These are phyloP conservation scores for Elsinoe australis DNA, from an alignment of 2,329 filamentous ascomycete genomes.

Conservation along the genomic window DNA sequence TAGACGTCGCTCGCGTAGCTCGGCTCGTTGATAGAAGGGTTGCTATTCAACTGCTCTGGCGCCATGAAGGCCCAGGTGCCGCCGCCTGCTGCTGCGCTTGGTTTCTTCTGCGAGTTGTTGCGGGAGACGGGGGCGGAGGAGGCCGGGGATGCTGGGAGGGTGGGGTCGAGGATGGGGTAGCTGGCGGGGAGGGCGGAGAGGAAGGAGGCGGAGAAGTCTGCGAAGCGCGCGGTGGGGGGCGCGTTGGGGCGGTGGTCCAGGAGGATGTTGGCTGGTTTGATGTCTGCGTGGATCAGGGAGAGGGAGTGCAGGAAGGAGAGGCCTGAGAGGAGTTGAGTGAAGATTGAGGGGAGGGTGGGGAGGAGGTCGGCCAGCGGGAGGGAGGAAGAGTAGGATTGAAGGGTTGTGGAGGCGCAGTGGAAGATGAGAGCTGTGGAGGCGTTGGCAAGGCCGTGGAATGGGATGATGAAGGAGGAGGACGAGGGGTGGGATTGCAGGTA, in stretches of 20 bases:
- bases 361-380: conserved; percentile 14
- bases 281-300: conserved; percentile 38
- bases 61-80: conserved; percentile 43
- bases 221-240: conserved; percentile 29
- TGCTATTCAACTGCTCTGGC: conserved; percentile 28
- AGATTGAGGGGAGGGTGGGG: conserved; percentile 35
- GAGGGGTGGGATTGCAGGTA: conserved; percentile 25
- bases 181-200: conserved; percentile 20
- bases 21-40: conserved; percentile 26
- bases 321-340: conserved; percentile 34
- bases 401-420: conserved; percentile 23
- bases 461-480: conserved; percentile 26
- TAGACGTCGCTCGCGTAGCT: conserved; percentile 37
- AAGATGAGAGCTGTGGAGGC: conserved; percentile 27
- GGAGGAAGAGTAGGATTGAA: conserved; percentile 25
- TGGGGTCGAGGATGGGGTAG: conserved; percentile 35
- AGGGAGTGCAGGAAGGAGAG: conserved; percentile 37
- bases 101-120: conserved; percentile 10
- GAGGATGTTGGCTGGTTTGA: conserved; percentile 44
- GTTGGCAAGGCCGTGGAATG: conserved; percentile 29
- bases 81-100: conserved; percentile 28
- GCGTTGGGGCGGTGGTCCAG: conserved; percentile 26
- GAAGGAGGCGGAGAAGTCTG: conserved; percentile 40
- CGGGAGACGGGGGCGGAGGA: conserved; percentile 19
- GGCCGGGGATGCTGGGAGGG: conserved; percentile 23